Base-by-base conservation (phyloP, 371 early-diverging fungal species). In the Mortierella sp. region DNA sequence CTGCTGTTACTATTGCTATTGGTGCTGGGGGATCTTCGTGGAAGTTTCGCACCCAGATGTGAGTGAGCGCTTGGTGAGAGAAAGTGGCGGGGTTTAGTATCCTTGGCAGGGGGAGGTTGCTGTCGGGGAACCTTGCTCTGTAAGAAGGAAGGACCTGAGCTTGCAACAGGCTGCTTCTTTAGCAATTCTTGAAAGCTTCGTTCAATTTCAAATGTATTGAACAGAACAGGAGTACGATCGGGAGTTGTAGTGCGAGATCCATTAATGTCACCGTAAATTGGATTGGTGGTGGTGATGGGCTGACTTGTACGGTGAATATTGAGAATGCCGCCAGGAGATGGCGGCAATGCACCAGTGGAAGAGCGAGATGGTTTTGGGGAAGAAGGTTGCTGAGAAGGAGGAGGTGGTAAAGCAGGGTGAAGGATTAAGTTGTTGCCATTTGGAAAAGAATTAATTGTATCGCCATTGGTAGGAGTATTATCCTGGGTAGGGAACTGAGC, bases 131-230 rank as follows among this genome's bases (percentile, higher is more conserved):
- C 23, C n/a, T 61, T 65, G 55, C 67, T 40, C 6, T 72, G 64
- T n/a, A 76, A 35, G 23, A 76, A 43, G 0, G 72, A 40, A 3
- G 68, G 77, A 5, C 77, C 72, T 10, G 49, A 7, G 4, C 61
- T 64, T 7, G 68, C 76, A 19, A 76, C 40, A 34, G 77, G 77
- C 43, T 76, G 77, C 35, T 72, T 76, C 57, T 68, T 76, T 23
- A 76, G 68, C 53, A 76, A 28, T 19, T 67, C 68, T 42, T 76
- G 72, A 32, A 64, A 76, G 28, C 77, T 76, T 17, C 64, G 64
- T 57, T 76, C 61, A 26, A 76, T 76, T 47, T 72, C 72, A 22
- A 64, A 72, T 2, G 68, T 72, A 40, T 68, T 68, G 68, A 76
- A 76, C 34, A 72, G 72, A 28, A 66, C 59, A 2, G 49, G 64